Evolutionary conservation across 768 basidiomycete genomes (phyloP).

Genomic region (Psilocybe tampanensis): DNA sequence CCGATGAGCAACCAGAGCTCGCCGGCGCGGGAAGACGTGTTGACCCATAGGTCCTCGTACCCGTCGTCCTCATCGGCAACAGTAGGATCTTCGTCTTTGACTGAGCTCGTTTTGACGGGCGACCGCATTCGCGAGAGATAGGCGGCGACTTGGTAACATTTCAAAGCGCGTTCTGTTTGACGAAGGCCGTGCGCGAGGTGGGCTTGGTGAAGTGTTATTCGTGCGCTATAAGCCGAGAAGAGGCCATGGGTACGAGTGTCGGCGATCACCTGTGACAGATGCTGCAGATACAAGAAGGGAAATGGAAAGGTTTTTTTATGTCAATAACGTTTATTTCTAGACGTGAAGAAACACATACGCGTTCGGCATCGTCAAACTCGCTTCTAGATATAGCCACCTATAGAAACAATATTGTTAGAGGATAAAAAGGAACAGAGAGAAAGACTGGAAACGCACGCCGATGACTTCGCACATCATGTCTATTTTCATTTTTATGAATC

Average conservation of each 20-base stretch:
- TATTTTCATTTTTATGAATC: slow-evolving; percentile 64
- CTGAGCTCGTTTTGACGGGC: not conserved
- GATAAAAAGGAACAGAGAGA: not conserved
- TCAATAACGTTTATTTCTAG: not conserved
- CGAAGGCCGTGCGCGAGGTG: slow-evolving; percentile 75
- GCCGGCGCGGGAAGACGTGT: slow-evolving; percentile 34
- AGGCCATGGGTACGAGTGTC: slow-evolving; percentile 61
- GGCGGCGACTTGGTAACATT: slow-evolving; percentile 67
- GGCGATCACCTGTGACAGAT: slow-evolving; percentile 46
- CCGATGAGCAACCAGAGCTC: slow-evolving; percentile 37
- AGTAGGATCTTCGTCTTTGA: not conserved
- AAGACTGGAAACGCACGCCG: slow-evolving; percentile 42
- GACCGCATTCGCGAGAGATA: slow-evolving; percentile 34
- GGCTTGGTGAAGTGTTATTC: slow-evolving; percentile 68
- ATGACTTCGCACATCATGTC: slow-evolving; percentile 74
- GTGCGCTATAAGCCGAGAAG: slow-evolving; percentile 57
- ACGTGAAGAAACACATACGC: slow-evolving; percentile 39
- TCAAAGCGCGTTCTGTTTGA: slow-evolving; percentile 50
- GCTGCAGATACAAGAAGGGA: too few relatives aligned
- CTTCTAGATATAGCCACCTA: slow-evolving; percentile 70
- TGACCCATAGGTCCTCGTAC: slow-evolving; percentile 34
- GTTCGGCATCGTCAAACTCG: slow-evolving; percentile 66
- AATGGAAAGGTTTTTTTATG: not conserved
- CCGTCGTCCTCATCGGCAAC: slow-evolving; percentile 28
- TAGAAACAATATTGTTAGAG: not conserved